phyloP scores from a whole-genome alignment of 2,329 filamentous ascomycete species.

The Tolypocladium inflatum region DNA sequence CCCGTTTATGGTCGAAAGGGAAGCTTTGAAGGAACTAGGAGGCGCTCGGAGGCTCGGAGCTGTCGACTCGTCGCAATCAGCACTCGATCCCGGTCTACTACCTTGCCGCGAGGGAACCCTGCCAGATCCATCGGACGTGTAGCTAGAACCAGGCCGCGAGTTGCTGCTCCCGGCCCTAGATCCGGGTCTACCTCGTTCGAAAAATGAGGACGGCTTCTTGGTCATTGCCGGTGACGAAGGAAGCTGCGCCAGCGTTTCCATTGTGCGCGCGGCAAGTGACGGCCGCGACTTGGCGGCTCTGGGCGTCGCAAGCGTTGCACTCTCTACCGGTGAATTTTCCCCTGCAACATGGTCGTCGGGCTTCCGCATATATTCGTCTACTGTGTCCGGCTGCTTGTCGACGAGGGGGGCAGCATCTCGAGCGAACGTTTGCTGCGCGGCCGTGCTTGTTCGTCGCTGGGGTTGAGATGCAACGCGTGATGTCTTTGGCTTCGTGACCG shows the following conservation, averaged over 20 bases:
- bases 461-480: constrained; percentile 3
- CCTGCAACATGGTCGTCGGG: constrained; percentile 9
- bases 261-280: constrained; percentile 73
- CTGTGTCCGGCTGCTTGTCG: background rate
- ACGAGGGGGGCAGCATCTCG: background rate
- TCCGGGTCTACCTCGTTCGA: constrained; percentile 50
- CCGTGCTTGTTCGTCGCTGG: constrained; percentile 5
- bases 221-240: constrained; percentile 67
- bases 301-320: constrained; percentile 8
- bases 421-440: background rate
- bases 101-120: constrained; percentile 37
- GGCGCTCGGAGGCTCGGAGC: constrained; percentile 32
- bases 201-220: constrained; percentile 63
- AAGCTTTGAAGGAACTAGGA: constrained; percentile 32
- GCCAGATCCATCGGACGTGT: constrained; percentile 50
- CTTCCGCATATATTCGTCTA: background rate
- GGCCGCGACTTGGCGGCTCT: constrained; percentile 24
- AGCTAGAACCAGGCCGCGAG: constrained; percentile 49
- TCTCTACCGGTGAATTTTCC: background rate
- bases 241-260: constrained; percentile 71
- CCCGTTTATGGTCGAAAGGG: constrained; percentile 31
- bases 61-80: constrained; percentile 31
- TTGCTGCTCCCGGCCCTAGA: constrained; percentile 35
- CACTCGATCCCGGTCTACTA: constrained; percentile 47
- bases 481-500: constrained; percentile 8